Evolutionary conservation across 345 rosid species (phyloP).

Genomic region (Geranium brycei): DNA sequence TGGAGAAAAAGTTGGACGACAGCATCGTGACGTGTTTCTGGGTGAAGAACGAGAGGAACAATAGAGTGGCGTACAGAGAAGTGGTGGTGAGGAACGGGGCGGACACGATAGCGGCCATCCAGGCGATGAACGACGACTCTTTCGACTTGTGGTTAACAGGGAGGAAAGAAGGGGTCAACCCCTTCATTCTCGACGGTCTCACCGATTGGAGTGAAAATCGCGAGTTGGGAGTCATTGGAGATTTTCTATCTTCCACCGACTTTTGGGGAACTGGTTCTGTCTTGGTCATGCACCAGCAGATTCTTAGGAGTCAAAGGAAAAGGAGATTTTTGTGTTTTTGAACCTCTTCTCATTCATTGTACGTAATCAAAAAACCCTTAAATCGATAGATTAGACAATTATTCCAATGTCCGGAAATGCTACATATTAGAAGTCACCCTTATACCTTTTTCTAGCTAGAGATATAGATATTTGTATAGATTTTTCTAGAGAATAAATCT

Average conservation of each 20-base stretch:
- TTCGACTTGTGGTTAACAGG: slow-evolving; percentile 71
- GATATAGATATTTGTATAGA: no score
- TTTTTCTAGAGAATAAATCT: no score
- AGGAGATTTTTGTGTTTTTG: not conserved
- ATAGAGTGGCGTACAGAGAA: slow-evolving; percentile 44
- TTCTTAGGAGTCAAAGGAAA: slow-evolving; percentile 23
- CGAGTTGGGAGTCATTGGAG: slow-evolving; percentile 56
- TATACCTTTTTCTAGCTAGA: no score
- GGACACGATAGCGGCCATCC: slow-evolving; percentile 52
- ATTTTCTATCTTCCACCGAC: slow-evolving; percentile 36
- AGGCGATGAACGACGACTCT: slow-evolving; percentile 28
- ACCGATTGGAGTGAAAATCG: slow-evolving; percentile 40
- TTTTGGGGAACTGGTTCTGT: slow-evolving; percentile 42
- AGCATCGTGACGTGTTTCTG: slow-evolving; percentile 66
- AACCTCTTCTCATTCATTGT: no score
- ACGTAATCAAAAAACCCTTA: no score
- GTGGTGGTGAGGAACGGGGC: slow-evolving; percentile 54
- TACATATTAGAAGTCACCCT: no score
- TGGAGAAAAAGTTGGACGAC: slow-evolving; percentile 65
- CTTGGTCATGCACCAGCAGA: slow-evolving; percentile 62
- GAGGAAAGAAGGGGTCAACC: slow-evolving; percentile 48
- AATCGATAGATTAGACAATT: no score
- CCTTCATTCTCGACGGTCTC: slow-evolving; percentile 44
- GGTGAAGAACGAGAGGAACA: slow-evolving; percentile 52
- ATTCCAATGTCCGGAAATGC: no score